phyloP scores from a whole-genome alignment of 768 basidiomycete genomes.

The Pleurotus eryngii region DNA sequence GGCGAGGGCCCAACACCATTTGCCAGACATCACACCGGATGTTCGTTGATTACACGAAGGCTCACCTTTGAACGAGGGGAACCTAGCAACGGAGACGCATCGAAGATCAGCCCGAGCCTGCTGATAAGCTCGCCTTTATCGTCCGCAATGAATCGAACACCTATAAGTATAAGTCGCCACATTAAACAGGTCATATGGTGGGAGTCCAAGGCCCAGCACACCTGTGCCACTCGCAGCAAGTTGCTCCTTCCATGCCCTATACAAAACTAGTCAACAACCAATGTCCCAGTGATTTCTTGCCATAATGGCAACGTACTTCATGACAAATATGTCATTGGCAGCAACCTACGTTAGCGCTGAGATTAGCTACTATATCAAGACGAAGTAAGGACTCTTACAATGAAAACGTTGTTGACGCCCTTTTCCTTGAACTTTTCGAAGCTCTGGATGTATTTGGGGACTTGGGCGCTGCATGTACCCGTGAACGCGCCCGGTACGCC shows the following conservation, averaged over 20 bases:
- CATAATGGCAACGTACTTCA: slow-evolving; percentile 34
- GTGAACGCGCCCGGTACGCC: slow-evolving; percentile 80
- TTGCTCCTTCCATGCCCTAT: slow-evolving; percentile 65
- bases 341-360: slow-evolving; percentile 29
- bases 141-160: slow-evolving; percentile 62
- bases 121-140: slow-evolving; percentile 59
- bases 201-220: slow-evolving; percentile 27
- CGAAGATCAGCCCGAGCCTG: slow-evolving; percentile 56
- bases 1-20: too few species aligned
- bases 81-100: slow-evolving; percentile 61
- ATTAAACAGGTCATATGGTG: background rate
- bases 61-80: slow-evolving; percentile 63
- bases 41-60: background rate
- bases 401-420: slow-evolving; percentile 67
- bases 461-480: slow-evolving; percentile 63
- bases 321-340: slow-evolving; percentile 80
- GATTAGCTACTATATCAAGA: background rate
- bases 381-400: slow-evolving; percentile 24
- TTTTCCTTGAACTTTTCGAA: slow-evolving; percentile 74
- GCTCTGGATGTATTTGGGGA: slow-evolving; percentile 60
- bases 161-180: slow-evolving; percentile 25
- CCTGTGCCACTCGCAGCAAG: slow-evolving; percentile 56
- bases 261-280: too few species aligned
- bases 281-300: background rate
- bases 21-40: too few species aligned